A percentile compares a stretch with the other conserved stretches of the same genome.
phyloP scores from a whole-genome alignment of 345 rosid genomes.

The Rhizophora mangle region DNA sequence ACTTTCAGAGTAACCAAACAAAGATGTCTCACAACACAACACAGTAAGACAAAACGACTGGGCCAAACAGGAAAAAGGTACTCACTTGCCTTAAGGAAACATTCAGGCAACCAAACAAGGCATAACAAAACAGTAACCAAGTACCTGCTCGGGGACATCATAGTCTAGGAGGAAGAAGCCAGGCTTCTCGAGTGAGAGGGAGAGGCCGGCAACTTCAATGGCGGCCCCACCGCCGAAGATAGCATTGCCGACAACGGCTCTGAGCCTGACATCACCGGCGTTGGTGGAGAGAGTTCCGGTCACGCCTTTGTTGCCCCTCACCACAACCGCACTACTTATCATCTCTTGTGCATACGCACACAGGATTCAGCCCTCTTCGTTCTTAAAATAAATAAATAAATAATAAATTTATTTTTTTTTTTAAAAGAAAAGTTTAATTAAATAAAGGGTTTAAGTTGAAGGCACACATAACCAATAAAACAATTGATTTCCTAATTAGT shows the following conservation, averaged over 20 bases:
- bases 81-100: background rate
- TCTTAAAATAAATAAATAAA: too few species aligned
- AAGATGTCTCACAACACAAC: too few species aligned
- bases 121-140: background rate
- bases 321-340: conserved; percentile 19
- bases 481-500: too few species aligned
- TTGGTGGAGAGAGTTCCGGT: conserved; percentile 43
- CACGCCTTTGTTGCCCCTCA: conserved; percentile 26
- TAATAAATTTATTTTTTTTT: too few species aligned
- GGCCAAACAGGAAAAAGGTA: too few species aligned
- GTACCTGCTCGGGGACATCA: conserved; percentile 26
- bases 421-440: too few species aligned
- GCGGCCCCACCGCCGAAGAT: conserved; percentile 35
- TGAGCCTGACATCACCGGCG: conserved; percentile 70
- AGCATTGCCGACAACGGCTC: conserved; percentile 67
- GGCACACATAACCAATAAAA: too few species aligned
- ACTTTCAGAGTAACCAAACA: too few species aligned
- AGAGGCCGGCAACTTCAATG: conserved; percentile 14
- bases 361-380: too few species aligned
- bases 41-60: too few species aligned
- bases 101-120: background rate
- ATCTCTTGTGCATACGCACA: background rate
- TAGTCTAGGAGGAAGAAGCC: conserved; percentile 30
- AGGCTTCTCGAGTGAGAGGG: conserved; percentile 26
- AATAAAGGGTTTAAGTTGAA: too few species aligned